Evolutionary conservation across 176 grass and related monocot species (phyloP), one percentile per base, ranked within the genome.

Genomic region (Oryza longistaminata): DNA sequence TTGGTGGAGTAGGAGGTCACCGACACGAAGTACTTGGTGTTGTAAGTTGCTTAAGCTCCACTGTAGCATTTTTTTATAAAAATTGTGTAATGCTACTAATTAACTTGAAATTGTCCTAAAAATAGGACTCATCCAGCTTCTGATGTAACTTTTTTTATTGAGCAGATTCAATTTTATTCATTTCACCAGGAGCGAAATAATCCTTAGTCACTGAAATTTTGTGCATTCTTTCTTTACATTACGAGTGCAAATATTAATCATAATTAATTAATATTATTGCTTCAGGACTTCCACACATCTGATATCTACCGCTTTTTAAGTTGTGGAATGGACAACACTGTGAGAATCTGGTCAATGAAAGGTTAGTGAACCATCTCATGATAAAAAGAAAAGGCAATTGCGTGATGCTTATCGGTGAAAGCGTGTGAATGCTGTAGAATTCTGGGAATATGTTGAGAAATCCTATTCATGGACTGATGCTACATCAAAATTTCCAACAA

Each of bases 341-440:
- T 98, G 74, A 98, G 89, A 87, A 95, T 98, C 42, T 98, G 96
- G 96, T 98, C 96, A 67, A 98, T 98, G 89, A 98, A 93, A 98
- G 96, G 96, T 93, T 64, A 82, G 64, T 14, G 14, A 83, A 29
- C 35, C 44, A 72, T 39, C 53, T 87, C 11, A 45, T 61, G 31
- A 43, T 70, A 78, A 33, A 49, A 49, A 31, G 29, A 31, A 35
- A 8, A 8, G 73, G 34, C 3, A 68, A 86, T 72, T 80, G 13
- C 24, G 9, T 68, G 43, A 61, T 82, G 42, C 35, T 66, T 75
- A 55, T 26, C 6, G 68, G 11, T 92, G 68, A 73, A 69, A 43
- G 60, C 29, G 58, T 82, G 35, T 48, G 21, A 42, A 79, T 83
- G 19, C 82, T 31, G 61, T 53, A 98, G 93, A 98, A 78, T 95